A percentile compares a stretch with the other conserved stretches of the same genome.
Conservation (phyloP, 2,329 filamentous ascomycete species). For the Xylaria sp. region DNA sequence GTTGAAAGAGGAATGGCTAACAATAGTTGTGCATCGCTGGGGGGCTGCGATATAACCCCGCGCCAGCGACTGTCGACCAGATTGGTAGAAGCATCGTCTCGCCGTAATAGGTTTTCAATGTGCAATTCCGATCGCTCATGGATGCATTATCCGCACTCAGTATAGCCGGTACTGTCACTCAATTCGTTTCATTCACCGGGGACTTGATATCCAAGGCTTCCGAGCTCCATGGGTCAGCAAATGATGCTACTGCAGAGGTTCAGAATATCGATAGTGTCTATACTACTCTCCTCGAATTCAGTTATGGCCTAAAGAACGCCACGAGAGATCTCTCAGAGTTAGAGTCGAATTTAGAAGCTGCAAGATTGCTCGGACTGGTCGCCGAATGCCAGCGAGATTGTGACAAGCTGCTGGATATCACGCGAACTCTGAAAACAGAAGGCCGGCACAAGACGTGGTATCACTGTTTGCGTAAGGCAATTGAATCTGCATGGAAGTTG, state of each 20-base stretch:
- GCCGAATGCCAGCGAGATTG: slow-evolving; percentile 26
- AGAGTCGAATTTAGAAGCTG: neutral
- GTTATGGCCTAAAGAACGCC: slow-evolving; percentile 21
- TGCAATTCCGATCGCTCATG: slow-evolving; percentile 21
- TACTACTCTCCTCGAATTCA: slow-evolving; percentile 20
- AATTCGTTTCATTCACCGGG: slow-evolving; percentile 28
- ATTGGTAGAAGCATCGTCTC: neutral
- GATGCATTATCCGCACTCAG: slow-evolving; percentile 29
- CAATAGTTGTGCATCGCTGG: slow-evolving; percentile 5
- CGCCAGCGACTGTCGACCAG: neutral
- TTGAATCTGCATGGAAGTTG: slow-evolving; percentile 24
- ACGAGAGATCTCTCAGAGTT: slow-evolving; percentile 21
- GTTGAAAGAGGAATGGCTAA: slow-evolving; percentile 10
- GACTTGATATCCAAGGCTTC: slow-evolving; percentile 20
- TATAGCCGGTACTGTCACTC: slow-evolving; percentile 25
- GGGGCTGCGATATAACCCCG: slow-evolving; percentile 19
- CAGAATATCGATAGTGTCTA: slow-evolving; percentile 26
- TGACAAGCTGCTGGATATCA: slow-evolving; percentile 22
- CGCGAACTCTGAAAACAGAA: slow-evolving; percentile 21
- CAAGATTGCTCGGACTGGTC: slow-evolving; percentile 22
- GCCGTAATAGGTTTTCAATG: slow-evolving; percentile 12
- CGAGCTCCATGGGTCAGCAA: slow-evolving; percentile 23
- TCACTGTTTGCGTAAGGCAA: slow-evolving; percentile 19
- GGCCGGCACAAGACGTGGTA: slow-evolving; percentile 23
- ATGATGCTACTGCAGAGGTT: slow-evolving; percentile 20